A percentile compares a stretch with the other conserved stretches of the same genome.
These are phyloP conservation scores for Hansfordia pulvinata DNA, from an alignment of 2,329 filamentous ascomycete species.

Conservation along the genomic window DNA sequence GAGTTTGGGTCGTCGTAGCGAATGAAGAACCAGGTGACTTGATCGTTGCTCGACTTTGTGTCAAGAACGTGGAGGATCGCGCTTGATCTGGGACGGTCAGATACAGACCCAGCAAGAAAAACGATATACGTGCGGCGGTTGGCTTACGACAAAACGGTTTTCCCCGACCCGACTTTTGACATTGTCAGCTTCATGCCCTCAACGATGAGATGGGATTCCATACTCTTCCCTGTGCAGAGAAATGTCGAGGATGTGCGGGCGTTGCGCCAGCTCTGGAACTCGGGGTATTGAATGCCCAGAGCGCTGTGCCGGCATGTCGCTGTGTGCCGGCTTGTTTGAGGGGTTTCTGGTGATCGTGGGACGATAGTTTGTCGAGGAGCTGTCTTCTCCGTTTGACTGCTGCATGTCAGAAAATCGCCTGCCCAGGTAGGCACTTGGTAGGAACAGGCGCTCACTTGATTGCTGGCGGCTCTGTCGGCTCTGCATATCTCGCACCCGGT, in stretches of 20 bases:
- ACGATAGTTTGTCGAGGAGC: background rate
- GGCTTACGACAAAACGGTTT: slow-evolving; percentile 2
- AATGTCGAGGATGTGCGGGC: background rate
- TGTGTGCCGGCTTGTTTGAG: slow-evolving; percentile 6
- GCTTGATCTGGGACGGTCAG: too few species aligned
- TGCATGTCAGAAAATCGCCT: too few species aligned
- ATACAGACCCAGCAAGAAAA: background rate
- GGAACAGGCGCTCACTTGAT: background rate
- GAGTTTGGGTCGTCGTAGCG: slow-evolving; percentile 6
- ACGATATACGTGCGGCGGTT: background rate
- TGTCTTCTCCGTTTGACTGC: background rate
- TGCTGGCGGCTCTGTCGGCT: too few species aligned
- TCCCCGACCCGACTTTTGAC: slow-evolving; percentile 2
- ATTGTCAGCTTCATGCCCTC: background rate
- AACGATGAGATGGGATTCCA: background rate
- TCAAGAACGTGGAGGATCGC: background rate
- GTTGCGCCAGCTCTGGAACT: slow-evolving; percentile 6
- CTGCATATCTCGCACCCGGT: background rate
- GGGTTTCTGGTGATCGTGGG: slow-evolving; percentile 4
- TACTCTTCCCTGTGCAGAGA: background rate
- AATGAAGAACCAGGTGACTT: slow-evolving; percentile 9
- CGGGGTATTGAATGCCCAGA: slow-evolving; percentile 6
- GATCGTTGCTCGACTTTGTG: slow-evolving; percentile 4
- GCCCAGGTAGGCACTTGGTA: background rate
- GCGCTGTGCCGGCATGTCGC: slow-evolving; percentile 5